Percentiles rank a stretch among this genome's conserved stretches.
phyloP scores from a whole-genome alignment of 371 early-diverging fungal genomes.

The Capniomyces stellatus region DNA sequence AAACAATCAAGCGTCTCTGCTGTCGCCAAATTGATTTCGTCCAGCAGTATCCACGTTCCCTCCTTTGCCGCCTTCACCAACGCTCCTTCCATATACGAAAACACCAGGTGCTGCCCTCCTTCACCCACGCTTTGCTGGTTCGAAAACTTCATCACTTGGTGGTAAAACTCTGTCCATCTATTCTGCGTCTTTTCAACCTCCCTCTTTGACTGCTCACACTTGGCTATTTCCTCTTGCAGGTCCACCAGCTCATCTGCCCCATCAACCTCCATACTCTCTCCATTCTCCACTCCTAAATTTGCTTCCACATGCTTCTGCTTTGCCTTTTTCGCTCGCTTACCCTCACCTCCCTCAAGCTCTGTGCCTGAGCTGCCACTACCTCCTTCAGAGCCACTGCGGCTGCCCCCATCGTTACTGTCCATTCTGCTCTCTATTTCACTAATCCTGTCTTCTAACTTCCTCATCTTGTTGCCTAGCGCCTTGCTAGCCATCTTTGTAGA shows the following conservation, averaged over 20 bases:
- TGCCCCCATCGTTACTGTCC: neutral
- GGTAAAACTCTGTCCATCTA: conserved; percentile 14
- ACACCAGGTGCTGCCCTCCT: conserved; percentile 61
- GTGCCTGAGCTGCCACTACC: too few species aligned
- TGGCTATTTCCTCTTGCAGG: too few species aligned
- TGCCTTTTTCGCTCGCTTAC: conserved; percentile 4
- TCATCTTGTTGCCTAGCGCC: conserved; percentile 20
- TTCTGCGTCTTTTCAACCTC: neutral
- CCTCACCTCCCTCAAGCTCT: too few species aligned
- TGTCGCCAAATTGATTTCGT: conserved; percentile 96
- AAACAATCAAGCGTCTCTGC: conserved; percentile 88
- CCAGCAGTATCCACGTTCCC: conserved; percentile 96
- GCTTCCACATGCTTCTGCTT: conserved; percentile 3
- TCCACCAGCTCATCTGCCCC: too few species aligned
- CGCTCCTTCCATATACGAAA: conserved; percentile 87
- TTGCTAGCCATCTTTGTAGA: conserved; percentile 60
- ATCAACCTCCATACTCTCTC: too few species aligned
- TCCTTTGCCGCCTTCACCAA: conserved; percentile 78
- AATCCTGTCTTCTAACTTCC: neutral
- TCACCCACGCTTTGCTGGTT: conserved; percentile 33
- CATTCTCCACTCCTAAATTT: neutral
- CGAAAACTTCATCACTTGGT: conserved; percentile 8
- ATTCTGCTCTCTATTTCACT: neutral
- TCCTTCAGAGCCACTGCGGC: neutral
- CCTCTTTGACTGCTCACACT: neutral